Evolutionary conservation across 495 filamentous ascomycete genomes (phyloP).

Genomic region (Thermothielavioides terrestris): DNA sequence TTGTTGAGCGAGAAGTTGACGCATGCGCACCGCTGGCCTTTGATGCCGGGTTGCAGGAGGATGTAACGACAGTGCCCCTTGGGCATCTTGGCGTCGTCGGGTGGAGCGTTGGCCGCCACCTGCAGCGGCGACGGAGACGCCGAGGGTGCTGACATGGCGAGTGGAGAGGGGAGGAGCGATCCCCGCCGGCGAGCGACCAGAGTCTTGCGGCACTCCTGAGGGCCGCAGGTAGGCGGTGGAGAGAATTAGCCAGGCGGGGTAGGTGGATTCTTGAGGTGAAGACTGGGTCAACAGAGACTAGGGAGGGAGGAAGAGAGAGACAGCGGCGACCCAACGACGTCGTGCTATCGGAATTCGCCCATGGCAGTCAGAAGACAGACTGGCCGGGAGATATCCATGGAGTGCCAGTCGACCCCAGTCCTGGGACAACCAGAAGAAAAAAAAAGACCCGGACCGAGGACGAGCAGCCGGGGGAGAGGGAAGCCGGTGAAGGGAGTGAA

Average conservation of each 20-base stretch:
- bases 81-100: slow-evolving; percentile 38
- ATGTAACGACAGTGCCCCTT: slow-evolving; percentile 50
- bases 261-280: background rate
- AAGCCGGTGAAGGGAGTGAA: slow-evolving; percentile 1
- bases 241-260: background rate
- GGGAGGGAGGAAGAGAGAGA: slow-evolving; percentile 3
- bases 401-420: background rate
- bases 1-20: slow-evolving; percentile 46
- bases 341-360: slow-evolving; percentile 23
- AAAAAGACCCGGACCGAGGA: too few species aligned
- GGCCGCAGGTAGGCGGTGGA: background rate
- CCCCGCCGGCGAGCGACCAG: background rate
- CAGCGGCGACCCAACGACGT: slow-evolving; percentile 13
- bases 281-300: background rate
- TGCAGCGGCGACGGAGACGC: slow-evolving; percentile 26
- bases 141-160: slow-evolving; percentile 20
- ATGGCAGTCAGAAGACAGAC: slow-evolving; percentile 18
- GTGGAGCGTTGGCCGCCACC: slow-evolving; percentile 14
- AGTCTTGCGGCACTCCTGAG: background rate
- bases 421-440: too few species aligned
- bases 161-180: background rate
- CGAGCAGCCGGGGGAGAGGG: background rate
- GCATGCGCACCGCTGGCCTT: slow-evolving; percentile 47
- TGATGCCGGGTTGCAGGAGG: slow-evolving; percentile 44
- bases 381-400: slow-evolving; percentile 21